Base-by-base conservation (phyloP, 2,329 filamentous ascomycete species). In the Eurotiales sp. region DNA sequence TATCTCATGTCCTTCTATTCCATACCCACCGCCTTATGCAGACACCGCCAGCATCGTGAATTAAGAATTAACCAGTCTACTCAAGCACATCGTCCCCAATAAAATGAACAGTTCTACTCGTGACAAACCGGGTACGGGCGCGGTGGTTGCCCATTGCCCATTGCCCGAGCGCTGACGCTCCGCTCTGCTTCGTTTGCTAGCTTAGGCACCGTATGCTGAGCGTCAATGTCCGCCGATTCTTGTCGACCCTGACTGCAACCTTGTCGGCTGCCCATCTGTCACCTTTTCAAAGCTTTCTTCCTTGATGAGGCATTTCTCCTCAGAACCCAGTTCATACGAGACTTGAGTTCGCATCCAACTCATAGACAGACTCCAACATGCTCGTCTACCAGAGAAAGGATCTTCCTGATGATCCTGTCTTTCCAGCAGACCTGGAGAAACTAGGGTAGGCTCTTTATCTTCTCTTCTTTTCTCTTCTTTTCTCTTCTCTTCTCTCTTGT, bases 391-490 rank as follows among this genome's bases (percentile, higher is more conserved):
- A 77, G 34, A 82, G 82, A 72, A 77, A 79, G 8, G 79, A 82
- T 58, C 81, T 95, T 3, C 87, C 88, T n/a, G 67, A 75, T 48
- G 88, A 96, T 62, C 79, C 82, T 1, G 64, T 74, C 11, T 95
- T 87, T 63, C 78, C 84, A 10, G 70, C 77, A 0, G 75, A 87
- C 59, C 74, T 97, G 23, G 72, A 82, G 53, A 73, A 80, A 48
- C 82, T 97, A 3, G 91, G 90, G 87, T 92, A 73, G 60, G 77
- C 27, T 11, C 2, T 14, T 46, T n/a, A n/a, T n/a, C n/a, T 40
- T 29, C 14, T 34, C 15, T 27, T 37, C 4, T 34, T 27, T 27
- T 10, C 32, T n/a, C 12, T 42, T 11, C 19, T 27, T 21, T 23
- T 7, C 11, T 29, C 2, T 10, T n/a, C 14, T 42, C 30, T 12